Percentiles rank a stretch among this genome's conserved stretches.
These are phyloP conservation scores for Papilionanthe hybrid DNA, from an alignment of 116 monocot species.

Conservation along the genomic window DNA sequence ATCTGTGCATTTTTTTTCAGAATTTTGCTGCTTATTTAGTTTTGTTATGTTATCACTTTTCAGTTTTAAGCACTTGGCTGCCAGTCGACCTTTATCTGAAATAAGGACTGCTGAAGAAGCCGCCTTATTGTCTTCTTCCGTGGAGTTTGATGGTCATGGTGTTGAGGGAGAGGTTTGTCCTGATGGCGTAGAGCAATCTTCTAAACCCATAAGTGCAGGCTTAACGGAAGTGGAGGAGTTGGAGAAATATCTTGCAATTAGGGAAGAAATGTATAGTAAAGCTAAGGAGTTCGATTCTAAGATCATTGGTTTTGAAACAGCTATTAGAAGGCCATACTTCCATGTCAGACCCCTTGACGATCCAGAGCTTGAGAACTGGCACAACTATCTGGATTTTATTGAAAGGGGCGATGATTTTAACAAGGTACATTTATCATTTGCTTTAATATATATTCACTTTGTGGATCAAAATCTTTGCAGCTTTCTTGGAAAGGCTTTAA, in stretches of 20 bases:
- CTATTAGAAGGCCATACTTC: constrained; percentile 98
- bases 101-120: constrained; percentile 65
- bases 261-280: constrained; percentile 99
- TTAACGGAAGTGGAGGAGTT: constrained; percentile 81
- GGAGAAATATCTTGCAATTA: constrained; percentile 88
- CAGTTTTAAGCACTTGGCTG: constrained; percentile 84
- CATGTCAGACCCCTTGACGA: constrained; percentile 97
- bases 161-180: constrained; percentile 51
- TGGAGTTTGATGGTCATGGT: constrained; percentile 27
- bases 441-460: background rate
- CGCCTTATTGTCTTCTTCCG: constrained; percentile 14
- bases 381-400: constrained; percentile 92
- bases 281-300: constrained; percentile 98
- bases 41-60: constrained; percentile 1
- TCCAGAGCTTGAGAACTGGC: constrained; percentile 99
- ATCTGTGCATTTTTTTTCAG: background rate
- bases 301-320: constrained; percentile 96
- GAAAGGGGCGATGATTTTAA: constrained; percentile 93
- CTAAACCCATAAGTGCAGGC: constrained; percentile 58
- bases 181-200: constrained; percentile 54
- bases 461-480: constrained; percentile 21
- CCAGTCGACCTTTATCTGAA: constrained; percentile 70
- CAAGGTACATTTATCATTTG: constrained; percentile 31
- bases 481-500: constrained; percentile 2
- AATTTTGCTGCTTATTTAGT: background rate